Conservation (phyloP, 2,329 filamentous ascomycete genomes). For the Zymoseptoria ardabiliae region DNA sequence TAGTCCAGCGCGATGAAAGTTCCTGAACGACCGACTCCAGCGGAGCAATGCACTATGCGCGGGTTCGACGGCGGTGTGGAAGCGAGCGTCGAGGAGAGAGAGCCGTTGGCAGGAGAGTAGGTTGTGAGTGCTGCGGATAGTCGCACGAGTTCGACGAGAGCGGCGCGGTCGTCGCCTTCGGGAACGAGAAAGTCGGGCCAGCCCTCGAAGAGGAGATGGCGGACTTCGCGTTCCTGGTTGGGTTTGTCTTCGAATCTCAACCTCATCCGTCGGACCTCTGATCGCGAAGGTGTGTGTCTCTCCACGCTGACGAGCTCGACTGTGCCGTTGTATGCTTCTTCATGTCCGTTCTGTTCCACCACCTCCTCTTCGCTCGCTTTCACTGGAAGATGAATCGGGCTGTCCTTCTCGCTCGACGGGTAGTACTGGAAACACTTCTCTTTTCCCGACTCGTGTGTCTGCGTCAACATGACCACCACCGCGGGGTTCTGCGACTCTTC, state of each 20-base stretch:
- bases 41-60: constrained; percentile 66
- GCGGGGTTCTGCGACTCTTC: constrained; percentile 50
- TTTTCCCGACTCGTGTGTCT: constrained; percentile 67
- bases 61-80: constrained; percentile 48
- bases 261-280: constrained; percentile 65
- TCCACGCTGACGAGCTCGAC: constrained; percentile 54
- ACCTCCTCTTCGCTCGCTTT: background rate
- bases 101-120: constrained; percentile 12
- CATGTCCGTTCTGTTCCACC: constrained; percentile 19
- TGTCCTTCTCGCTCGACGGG: constrained; percentile 26
- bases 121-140: constrained; percentile 53
- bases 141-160: constrained; percentile 62
- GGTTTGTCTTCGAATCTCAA: constrained; percentile 34
- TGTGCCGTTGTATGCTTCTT: constrained; percentile 53
- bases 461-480: constrained; percentile 91
- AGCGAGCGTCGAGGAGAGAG: constrained; percentile 24
- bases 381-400: constrained; percentile 12
- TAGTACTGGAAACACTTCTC: constrained; percentile 92
- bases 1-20: constrained; percentile 97
- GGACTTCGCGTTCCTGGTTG: constrained; percentile 56
- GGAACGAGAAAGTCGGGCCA: constrained; percentile 92
- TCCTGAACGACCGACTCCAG: constrained; percentile 86
- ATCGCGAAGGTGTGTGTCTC: constrained; percentile 52
- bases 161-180: constrained; percentile 56
- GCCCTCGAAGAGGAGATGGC: constrained; percentile 75